Evolutionary conservation across 257 asterid species (phyloP).

Genomic region (Solanum okadae): DNA sequence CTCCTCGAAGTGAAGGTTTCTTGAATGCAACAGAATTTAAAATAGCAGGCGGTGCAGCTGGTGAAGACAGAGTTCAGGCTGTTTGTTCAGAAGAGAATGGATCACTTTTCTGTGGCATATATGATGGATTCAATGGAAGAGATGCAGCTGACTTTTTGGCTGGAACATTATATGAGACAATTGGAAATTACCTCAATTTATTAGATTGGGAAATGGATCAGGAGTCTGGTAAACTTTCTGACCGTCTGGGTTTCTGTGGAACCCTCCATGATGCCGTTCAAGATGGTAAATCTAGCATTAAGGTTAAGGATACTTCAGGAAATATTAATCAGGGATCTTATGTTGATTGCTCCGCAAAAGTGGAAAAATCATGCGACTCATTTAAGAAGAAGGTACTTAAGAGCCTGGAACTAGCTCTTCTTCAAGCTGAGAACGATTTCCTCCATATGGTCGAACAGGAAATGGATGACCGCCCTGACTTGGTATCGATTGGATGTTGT

Average conservation of each 20-base stretch:
- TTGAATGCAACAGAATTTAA: slow-evolving; percentile 62
- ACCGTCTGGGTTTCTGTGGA: not conserved
- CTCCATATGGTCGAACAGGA: slow-evolving; percentile 91
- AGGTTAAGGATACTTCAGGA: not conserved
- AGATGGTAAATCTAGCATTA: not conserved
- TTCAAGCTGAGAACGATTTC: slow-evolving; percentile 75
- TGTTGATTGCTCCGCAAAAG: not conserved
- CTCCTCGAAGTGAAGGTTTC: slow-evolving; percentile 57
- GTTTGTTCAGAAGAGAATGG: slow-evolving; percentile 94
- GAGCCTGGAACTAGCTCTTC: slow-evolving; percentile 63
- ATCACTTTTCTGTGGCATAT: slow-evolving; percentile 83
- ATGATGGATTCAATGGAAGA: slow-evolving; percentile 91
- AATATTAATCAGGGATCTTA: not conserved
- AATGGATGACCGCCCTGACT: slow-evolving; percentile 96
- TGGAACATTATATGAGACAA: slow-evolving; percentile 70
- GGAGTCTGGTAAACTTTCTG: slow-evolving; percentile 18
- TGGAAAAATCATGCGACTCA: slow-evolving; percentile 1
- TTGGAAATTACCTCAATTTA: slow-evolving; percentile 51
- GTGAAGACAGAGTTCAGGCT: slow-evolving; percentile 96
- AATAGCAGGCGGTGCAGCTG: slow-evolving; percentile 98
- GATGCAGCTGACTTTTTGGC: slow-evolving; percentile 98
- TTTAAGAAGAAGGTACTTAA: slow-evolving; percentile 48
- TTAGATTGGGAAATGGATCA: slow-evolving; percentile 54
- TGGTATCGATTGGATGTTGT: slow-evolving; percentile 86
- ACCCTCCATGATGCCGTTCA: not conserved